Base-by-base conservation (phyloP, 768 basidiomycete species). In the Peribolospora baueri region DNA sequence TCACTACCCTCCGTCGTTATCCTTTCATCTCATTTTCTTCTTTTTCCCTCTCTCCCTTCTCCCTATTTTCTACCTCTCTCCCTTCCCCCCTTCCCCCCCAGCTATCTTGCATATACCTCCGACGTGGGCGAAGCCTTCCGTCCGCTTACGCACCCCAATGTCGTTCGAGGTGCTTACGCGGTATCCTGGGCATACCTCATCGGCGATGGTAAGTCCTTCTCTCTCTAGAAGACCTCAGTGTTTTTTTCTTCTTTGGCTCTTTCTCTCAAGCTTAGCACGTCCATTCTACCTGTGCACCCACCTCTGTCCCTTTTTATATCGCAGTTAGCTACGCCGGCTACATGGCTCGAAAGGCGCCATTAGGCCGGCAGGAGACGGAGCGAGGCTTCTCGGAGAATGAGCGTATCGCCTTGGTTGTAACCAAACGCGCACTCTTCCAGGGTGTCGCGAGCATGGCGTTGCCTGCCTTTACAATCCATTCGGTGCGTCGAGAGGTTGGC, bases 51-150 rank as follows among this genome's bases (percentile, higher is more conserved):
- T 25, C 25, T 25, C 25, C 25, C 1, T 25, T 25, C 25, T 25
- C 25, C 25, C 1, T 25, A 25, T 25, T 25, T 25, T 25, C 1
- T 25, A 25, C 25, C 25, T 25, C n/a, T n/a, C n/a, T n/a, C n/a
- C n/a, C n/a, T n/a, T n/a, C 25, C 25, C 25, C 25, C 25, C 25
- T 25, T 1, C 25, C 25, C 1, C 25, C 25, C 25, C 1, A 25
- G 25, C 25, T 25, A 25, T 25, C 25, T 25, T 54, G 36, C 57
- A 43, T 62, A 82, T 80, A 82, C 81, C 47, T 82, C 81, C 68
- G 82, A 84, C 62, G 70, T 84, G 37, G 84, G 84, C 49, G 84
- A 85, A 67, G 80, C 82, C 1, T 84, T 85, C 65, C 72, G 84
- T 7, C 82, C 83, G 2, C 75, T 85, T 42, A 79, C 84, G 3